phyloP scores from a whole-genome alignment of 495 filamentous ascomycete genomes.

The Penicillium arizonense region DNA sequence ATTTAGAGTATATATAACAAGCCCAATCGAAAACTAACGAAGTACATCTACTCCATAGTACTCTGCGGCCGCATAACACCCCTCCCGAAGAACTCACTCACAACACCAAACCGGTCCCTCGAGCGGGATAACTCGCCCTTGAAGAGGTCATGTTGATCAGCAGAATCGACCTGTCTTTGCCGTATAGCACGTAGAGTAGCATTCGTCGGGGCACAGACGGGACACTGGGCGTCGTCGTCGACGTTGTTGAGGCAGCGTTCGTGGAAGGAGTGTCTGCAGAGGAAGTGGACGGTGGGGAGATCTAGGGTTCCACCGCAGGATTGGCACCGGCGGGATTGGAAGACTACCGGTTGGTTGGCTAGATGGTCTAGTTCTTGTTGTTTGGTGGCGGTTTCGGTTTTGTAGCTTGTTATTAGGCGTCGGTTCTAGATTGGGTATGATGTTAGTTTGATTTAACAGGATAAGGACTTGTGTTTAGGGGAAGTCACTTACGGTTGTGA shows the following conservation, averaged over 20 bases:
- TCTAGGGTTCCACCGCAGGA: slow-evolving; percentile 74
- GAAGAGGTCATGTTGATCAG: slow-evolving; percentile 89
- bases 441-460: slow-evolving; percentile 7
- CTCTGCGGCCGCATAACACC: slow-evolving; percentile 72
- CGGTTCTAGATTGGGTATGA: slow-evolving; percentile 57
- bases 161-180: slow-evolving; percentile 81
- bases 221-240: slow-evolving; percentile 75
- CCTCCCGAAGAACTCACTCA: slow-evolving; percentile 91
- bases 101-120: slow-evolving; percentile 79
- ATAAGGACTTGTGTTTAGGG: neutral
- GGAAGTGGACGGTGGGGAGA: slow-evolving; percentile 87
- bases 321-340: slow-evolving; percentile 83
- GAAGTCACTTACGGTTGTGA: slow-evolving; percentile 53
- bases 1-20: slow-evolving; percentile 2
- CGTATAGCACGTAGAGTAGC: slow-evolving; percentile 83
- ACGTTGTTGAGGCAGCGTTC: slow-evolving; percentile 73
- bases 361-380: slow-evolving; percentile 74
- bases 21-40: neutral
- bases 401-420: slow-evolving; percentile 79
- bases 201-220: slow-evolving; percentile 77
- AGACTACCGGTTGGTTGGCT: slow-evolving; percentile 75
- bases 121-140: slow-evolving; percentile 73
- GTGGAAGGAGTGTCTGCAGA: slow-evolving; percentile 96
- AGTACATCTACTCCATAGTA: slow-evolving; percentile 32
- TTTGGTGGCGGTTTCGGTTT: slow-evolving; percentile 78